Base-by-base conservation (phyloP, 2,329 filamentous ascomycete genomes). In the Colletotrichum karsti region DNA sequence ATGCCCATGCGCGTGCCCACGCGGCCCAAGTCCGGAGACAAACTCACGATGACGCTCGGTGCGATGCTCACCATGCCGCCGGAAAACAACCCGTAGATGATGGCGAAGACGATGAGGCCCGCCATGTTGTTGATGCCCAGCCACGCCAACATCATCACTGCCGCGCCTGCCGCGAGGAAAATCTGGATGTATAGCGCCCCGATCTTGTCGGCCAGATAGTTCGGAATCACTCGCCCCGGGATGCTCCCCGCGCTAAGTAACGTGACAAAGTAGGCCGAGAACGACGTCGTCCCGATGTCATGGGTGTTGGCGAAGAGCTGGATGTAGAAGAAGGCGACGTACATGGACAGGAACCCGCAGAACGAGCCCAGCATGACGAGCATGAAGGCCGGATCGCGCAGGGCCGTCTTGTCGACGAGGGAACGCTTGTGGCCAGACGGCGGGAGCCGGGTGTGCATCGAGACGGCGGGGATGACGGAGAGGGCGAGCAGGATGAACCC, bases 301-400 rank as follows among this genome's bases (percentile, higher is more conserved):
- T 81, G 82, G 55, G 78, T 78, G 51, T 81, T 80, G 33, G 77
- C 78, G 68, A 77, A 84, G 35, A 81, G 74, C 71, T 81, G 75
- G 71, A 84, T 78, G 74, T 83, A 85, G 72, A 83, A 86, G 74
- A 85, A 84, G 5, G 83, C 78, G 50, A 84, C 78, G 73, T 86
- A 87, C 22, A 86, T 74, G 35, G 79, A 80, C 70, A 85, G 73
- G 71, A 84, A 86, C 24, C 72, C 73, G 55, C 82, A 79, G 56
- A 83, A 77, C 15, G 77, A 70, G 12, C 74, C 82, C 7, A 74
- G 35, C n/a, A 74, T 74, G 57, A 81, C 79, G 7, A 81, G 58
- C 46, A 81, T 44, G 67, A 79, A 85, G 5, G 79, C 75, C 4
- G 70, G 60, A 56, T 85, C 83, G 30, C 70, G 72, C 41, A 84